Conservation (phyloP, 2,329 filamentous ascomycete species). For the Xylaria hypoxylon region DNA sequence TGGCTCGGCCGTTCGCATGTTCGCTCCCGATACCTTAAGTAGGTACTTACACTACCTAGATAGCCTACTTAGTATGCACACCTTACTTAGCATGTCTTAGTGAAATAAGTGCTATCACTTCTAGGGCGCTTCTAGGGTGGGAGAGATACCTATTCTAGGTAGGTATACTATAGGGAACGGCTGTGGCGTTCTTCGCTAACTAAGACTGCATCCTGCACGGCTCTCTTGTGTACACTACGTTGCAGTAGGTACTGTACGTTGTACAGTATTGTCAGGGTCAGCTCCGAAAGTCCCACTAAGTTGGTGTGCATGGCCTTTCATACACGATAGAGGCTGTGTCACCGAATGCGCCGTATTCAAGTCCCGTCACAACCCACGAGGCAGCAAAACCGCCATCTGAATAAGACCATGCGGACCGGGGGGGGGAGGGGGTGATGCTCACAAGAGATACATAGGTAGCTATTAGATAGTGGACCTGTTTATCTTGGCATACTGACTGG, state of each 20-base stretch:
- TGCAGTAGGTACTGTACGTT: too few species aligned
- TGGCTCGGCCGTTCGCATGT: constrained; percentile 15
- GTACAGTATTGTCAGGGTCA: neutral
- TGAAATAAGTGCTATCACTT: neutral
- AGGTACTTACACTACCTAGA: too few species aligned
- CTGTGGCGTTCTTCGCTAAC: constrained; percentile 20
- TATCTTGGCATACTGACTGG: constrained; percentile 17
- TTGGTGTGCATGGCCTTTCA: neutral
- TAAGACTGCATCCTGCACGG: constrained; percentile 4
- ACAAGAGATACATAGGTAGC: constrained; percentile 7
- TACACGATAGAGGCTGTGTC: constrained; percentile 13
- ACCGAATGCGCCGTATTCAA: constrained; percentile 29
- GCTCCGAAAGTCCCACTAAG: neutral
- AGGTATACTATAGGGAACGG: neutral
- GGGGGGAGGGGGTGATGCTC: neutral
- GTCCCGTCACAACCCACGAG: constrained; percentile 4
- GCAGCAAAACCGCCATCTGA: constrained; percentile 13
- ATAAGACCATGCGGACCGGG: neutral
- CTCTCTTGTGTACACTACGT: neutral
- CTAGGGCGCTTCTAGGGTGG: neutral
- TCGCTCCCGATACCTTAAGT: neutral
- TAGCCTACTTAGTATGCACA: neutral
- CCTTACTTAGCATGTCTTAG: neutral
- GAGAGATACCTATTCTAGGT: neutral
- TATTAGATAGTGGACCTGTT: constrained; percentile 20